Evolutionary conservation across 768 basidiomycete genomes (phyloP), one percentile per base, ranked within the genome.

Genomic region (Hemileccinum rubropunctum): DNA sequence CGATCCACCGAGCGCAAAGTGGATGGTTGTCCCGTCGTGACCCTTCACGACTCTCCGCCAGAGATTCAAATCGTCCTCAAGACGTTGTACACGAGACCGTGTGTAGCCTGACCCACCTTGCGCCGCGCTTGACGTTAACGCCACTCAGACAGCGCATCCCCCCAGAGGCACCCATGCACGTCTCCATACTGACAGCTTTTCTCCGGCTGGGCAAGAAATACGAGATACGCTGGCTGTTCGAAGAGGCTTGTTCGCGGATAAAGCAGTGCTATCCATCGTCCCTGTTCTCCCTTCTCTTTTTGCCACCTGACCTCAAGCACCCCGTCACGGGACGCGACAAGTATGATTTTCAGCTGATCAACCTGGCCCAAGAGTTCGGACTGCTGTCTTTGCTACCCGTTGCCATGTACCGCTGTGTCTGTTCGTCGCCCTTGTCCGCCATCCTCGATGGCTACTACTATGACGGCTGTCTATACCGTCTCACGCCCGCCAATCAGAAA

Each of bases 51-150:
- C 45, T 36, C 50, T 9, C 54, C 58, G 11, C 42, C 51, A 37
- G 60, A 62, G 26, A 52, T 62, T n/a, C 61, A 63, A 53, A 62
- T 62, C 18, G 54, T 62, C 15, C 60, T 62, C 39, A 59, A 60
- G 37, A 60, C 61, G 0, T 28, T 62, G 41, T 57, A 62, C 38
- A 32, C 37, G 41, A 59, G 42, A 61, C 57, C 60, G 60, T 62
- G 52, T 33, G 61, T 63, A 52, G 18, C 39, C 45, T 17, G 30
- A 38, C 43, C 38, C 38, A 30, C 45, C 17, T 41, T 15, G 12
- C 21, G 34, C 46, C 28, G 36, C 43, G 10, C 27, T 42, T 12
- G 46, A 48, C 15, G 32, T 42, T 54, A 27, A 62, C 41, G n/a
- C 41, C 33, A 10, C 28, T 50, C 42, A 61, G 60, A 32, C 60